Evolutionary conservation across 192 early-diverging fungal species (phyloP).

Genomic region (Lobulomyces angularis): DNA sequence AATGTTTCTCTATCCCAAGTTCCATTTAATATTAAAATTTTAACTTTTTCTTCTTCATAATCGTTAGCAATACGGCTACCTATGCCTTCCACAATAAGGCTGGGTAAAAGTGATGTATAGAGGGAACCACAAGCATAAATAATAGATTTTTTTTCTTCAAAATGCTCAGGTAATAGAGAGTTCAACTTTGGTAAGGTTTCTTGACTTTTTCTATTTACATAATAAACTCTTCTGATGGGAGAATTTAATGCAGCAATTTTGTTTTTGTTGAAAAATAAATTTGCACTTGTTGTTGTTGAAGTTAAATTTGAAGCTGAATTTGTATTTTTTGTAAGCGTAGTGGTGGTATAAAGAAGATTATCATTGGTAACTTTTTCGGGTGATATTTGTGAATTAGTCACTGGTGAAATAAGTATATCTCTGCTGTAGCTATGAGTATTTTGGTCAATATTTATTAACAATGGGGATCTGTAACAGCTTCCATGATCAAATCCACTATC

Average conservation of each 20-base stretch:
- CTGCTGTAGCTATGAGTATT: no score
- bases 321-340: not conserved
- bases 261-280: constrained; percentile 44
- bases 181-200: constrained; percentile 57
- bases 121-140: constrained; percentile 63
- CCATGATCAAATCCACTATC: no score
- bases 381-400: not conserved
- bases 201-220: constrained; percentile 57
- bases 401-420: no score
- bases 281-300: constrained; percentile 12
- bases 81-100: constrained; percentile 54
- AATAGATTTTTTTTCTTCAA: constrained; percentile 37
- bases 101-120: constrained; percentile 62
- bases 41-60: constrained; percentile 11
- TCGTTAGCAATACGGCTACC: constrained; percentile 48
- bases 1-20: constrained; percentile 55
- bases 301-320: not conserved
- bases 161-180: constrained; percentile 34
- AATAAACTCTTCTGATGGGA: constrained; percentile 52
- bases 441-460: no score
- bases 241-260: constrained; percentile 23
- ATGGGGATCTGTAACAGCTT: no score
- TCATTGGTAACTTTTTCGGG: not conserved
- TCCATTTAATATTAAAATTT: constrained; percentile 59
- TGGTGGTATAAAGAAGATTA: not conserved